phyloP scores from a whole-genome alignment of 2,329 filamentous ascomycete genomes.

The Neopestalotiopsis rosae region DNA sequence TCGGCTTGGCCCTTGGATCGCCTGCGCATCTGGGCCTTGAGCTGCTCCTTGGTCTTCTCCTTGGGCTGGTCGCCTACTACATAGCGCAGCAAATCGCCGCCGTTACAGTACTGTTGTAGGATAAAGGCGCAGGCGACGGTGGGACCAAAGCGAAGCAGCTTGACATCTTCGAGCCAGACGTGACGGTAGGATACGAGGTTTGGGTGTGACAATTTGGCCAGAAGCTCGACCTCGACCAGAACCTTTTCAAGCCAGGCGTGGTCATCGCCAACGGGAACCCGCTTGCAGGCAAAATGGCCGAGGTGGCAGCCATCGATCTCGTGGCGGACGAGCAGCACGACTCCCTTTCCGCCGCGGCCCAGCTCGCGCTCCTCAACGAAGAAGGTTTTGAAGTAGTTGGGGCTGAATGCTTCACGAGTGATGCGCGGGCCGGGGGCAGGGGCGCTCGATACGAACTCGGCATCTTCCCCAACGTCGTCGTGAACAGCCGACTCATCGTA shows the following conservation, averaged over 20 bases:
- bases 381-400: constrained; percentile 90
- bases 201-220: constrained; percentile 90
- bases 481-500: constrained; percentile 28
- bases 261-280: constrained; percentile 93
- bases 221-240: constrained; percentile 87
- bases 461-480: constrained; percentile 34
- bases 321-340: constrained; percentile 92
- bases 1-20: constrained; percentile 80
- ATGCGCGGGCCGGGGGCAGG: constrained; percentile 71
- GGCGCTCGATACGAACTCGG: constrained; percentile 60
- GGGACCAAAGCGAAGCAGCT: constrained; percentile 84
- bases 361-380: constrained; percentile 89
- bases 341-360: constrained; percentile 90
- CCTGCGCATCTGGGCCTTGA: constrained; percentile 86
- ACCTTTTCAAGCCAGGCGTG: constrained; percentile 96
- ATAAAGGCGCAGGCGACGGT: constrained; percentile 96
- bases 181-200: constrained; percentile 97
- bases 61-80: constrained; percentile 72
- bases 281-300: constrained; percentile 94
- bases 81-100: constrained; percentile 87
- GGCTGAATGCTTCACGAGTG: constrained; percentile 84
- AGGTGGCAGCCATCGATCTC: constrained; percentile 87
- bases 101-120: constrained; percentile 95
- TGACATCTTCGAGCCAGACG: constrained; percentile 92
- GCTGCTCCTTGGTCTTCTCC: constrained; percentile 76